phyloP scores from a whole-genome alignment of 352 stramenopile species.

The Globisporangium lucens region DNA sequence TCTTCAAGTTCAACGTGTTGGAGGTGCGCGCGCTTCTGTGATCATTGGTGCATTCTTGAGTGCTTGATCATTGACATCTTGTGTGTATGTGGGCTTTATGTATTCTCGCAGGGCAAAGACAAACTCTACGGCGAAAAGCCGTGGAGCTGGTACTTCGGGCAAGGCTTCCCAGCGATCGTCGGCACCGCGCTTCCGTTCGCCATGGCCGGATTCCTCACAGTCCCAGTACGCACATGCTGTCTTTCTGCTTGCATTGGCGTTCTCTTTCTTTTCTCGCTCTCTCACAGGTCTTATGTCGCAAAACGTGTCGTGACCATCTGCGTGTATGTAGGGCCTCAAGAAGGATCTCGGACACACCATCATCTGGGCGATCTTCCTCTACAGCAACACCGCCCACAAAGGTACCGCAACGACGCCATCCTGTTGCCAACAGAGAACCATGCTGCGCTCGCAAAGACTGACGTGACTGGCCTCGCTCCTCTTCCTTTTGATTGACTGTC shows the following conservation, averaged over 20 bases:
- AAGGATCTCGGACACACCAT: conserved; percentile 67
- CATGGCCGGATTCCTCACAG: conserved; percentile 57
- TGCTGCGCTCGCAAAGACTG: not conserved
- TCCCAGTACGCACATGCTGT: conserved; percentile 29
- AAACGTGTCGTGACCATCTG: not conserved
- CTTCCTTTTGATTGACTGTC: not conserved
- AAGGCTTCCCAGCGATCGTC: conserved; percentile 73
- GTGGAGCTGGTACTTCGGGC: conserved; percentile 83
- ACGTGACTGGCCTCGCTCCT: not conserved
- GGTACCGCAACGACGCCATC: conserved; percentile 26
- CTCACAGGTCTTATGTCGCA: not conserved
- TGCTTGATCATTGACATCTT: not conserved
- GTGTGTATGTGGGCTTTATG: not conserved
- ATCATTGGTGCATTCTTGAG: not conserved
- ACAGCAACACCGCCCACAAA: conserved; percentile 81
- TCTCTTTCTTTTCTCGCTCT: not conserved
- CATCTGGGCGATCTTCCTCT: conserved; percentile 70
- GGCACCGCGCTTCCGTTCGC: conserved; percentile 45
- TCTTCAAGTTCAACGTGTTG: conserved; percentile 85
- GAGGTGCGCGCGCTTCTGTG: conserved; percentile 34
- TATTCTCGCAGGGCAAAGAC: conserved; percentile 58
- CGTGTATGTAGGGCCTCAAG: conserved; percentile 35
- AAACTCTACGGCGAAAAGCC: conserved; percentile 77
- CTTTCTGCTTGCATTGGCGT: not conserved
- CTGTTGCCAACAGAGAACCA: not conserved